A percentile compares a stretch with the other conserved stretches of the same genome.
These are phyloP conservation scores for Solanum rostratum DNA, from an alignment of 257 asterid species.

Conservation along the genomic window DNA sequence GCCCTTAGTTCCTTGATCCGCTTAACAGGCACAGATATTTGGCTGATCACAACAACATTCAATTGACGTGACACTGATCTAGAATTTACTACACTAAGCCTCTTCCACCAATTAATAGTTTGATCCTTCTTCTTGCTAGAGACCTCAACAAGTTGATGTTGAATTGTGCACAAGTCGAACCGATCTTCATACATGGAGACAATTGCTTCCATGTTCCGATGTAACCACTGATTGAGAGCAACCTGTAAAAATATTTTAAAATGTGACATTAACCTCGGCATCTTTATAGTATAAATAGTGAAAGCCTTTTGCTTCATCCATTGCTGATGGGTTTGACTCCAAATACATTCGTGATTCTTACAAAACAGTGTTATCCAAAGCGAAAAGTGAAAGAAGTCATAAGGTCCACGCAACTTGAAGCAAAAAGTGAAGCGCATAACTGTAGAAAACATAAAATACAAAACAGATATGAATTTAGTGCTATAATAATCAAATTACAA, in stretches of 20 bases:
- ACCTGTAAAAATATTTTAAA: slow-evolving; percentile 34
- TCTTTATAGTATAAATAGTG: background rate
- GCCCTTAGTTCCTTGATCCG: slow-evolving; percentile 84
- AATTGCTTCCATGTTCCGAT: slow-evolving; percentile 82
- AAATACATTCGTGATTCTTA: background rate
- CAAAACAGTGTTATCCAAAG: background rate
- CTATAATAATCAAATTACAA: background rate
- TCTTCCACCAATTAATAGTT: slow-evolving; percentile 66
- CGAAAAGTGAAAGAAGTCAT: background rate
- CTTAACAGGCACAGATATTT: slow-evolving; percentile 56
- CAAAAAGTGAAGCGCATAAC: background rate
- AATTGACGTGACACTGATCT: slow-evolving; percentile 21
- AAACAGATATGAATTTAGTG: background rate
- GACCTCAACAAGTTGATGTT: slow-evolving; percentile 31
- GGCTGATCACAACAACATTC: slow-evolving; percentile 37
- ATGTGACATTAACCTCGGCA: background rate
- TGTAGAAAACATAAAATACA: background rate
- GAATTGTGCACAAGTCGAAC: slow-evolving; percentile 67
- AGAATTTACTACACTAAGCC: slow-evolving; percentile 32
- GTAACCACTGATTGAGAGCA: slow-evolving; percentile 77
- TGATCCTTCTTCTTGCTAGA: slow-evolving; percentile 21
- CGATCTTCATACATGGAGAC: slow-evolving; percentile 89
- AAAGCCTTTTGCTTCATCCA: background rate
- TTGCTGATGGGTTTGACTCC: background rate
- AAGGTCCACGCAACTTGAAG: background rate